Conservation (phyloP, 1,284 basidiomycete genomes). For the Ustilago lituana region DNA sequence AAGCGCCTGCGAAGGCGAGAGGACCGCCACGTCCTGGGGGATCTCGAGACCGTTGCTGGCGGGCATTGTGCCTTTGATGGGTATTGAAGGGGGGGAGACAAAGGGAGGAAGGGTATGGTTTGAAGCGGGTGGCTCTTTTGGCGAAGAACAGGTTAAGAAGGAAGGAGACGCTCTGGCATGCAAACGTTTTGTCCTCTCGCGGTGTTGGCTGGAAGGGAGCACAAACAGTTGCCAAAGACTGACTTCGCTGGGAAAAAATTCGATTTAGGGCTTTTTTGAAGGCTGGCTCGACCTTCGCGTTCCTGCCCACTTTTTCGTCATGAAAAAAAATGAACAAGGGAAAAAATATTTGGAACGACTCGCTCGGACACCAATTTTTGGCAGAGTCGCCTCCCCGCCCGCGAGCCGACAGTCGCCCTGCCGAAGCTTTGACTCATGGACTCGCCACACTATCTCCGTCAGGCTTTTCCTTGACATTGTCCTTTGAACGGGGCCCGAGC, state of each 20-base stretch:
- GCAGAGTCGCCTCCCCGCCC: too few relatives aligned
- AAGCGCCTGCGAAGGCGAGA: slow-evolving; percentile 57
- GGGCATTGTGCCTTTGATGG: slow-evolving; percentile 18
- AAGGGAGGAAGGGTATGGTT: slow-evolving; percentile 13
- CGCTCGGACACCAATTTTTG: too few relatives aligned
- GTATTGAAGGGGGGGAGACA: background rate
- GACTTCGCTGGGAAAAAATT: too few relatives aligned
- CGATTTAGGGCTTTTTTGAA: background rate
- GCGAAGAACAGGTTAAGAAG: slow-evolving; percentile 34
- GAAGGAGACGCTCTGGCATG: slow-evolving; percentile 3
- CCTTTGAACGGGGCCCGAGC: too few relatives aligned
- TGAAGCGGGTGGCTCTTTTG: slow-evolving; percentile 42
- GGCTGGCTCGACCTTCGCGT: background rate
- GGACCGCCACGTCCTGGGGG: slow-evolving; percentile 39
- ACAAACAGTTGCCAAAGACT: slow-evolving; percentile 14
- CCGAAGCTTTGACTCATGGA: too few relatives aligned
- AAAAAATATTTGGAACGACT: slow-evolving; percentile 13
- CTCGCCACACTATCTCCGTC: slow-evolving; percentile 6
- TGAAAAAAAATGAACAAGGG: slow-evolving; percentile 2
- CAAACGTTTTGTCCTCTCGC: slow-evolving; percentile 10
- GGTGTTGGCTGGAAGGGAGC: too few relatives aligned
- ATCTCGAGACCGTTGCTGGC: slow-evolving; percentile 39
- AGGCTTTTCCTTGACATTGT: too few relatives aligned
- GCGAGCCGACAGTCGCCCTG: too few relatives aligned
- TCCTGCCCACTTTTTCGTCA: too few relatives aligned